These are phyloP conservation scores for Eimeria maxima DNA, from an alignment of 169 alveolate genomes.

Conservation along the genomic window DNA sequence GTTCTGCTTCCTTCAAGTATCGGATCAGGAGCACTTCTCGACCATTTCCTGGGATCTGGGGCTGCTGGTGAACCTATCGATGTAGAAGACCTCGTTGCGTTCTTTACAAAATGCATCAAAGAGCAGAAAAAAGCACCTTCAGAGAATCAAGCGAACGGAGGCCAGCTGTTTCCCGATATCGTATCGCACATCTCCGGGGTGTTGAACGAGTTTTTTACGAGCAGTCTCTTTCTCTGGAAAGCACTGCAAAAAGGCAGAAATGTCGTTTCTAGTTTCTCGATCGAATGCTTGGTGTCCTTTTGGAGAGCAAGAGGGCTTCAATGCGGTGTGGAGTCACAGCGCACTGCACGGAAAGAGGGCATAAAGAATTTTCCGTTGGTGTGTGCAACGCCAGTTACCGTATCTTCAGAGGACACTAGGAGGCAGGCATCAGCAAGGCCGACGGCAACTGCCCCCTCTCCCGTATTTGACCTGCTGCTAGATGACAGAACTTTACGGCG, in stretches of 20 bases:
- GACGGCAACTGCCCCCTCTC: constrained; percentile 42
- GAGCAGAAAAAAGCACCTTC: not conserved
- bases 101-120: not conserved
- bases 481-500: constrained; percentile 74
- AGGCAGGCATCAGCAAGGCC: not conserved
- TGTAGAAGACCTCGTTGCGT: not conserved
- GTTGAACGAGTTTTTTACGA: not conserved
- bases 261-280: not conserved
- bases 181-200: constrained; percentile 2
- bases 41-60: not conserved
- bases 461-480: constrained; percentile 62
- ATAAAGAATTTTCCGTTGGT: not conserved
- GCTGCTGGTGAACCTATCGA: not conserved
- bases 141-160: not conserved
- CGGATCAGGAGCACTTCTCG: not conserved
- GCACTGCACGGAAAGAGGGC: not conserved
- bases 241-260: constrained; percentile 30
- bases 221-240: constrained; percentile 43
- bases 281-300: not conserved
- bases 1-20: not conserved
- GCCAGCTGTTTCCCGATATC: not conserved
- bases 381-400: not conserved
- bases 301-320: constrained; percentile 51
- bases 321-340: not conserved
- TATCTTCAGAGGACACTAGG: not conserved